A percentile compares a stretch with the other conserved stretches of the same genome.
Evolutionary conservation across 345 rosid species (phyloP).

Genomic region (Hibiscus mutabilis): DNA sequence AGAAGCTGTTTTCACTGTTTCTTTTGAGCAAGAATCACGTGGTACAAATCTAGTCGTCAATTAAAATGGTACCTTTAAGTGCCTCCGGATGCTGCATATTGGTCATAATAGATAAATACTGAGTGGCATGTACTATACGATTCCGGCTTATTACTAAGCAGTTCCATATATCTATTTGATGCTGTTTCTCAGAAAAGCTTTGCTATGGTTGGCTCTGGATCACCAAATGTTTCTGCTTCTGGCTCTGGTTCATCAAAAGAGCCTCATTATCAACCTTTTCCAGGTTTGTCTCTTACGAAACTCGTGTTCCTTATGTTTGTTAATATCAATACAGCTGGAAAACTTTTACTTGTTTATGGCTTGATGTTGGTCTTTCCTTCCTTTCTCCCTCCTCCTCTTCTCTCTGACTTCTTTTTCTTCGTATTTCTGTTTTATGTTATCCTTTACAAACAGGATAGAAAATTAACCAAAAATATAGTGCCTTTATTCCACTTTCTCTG

Average conservation of each 20-base stretch:
- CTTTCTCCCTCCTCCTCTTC: neutral
- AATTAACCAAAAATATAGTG: neutral
- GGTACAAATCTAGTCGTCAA: slow-evolving; percentile 4
- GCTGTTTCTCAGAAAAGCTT: slow-evolving; percentile 26
- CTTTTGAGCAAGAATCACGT: neutral
- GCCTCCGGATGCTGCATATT: neutral
- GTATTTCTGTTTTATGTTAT: neutral
- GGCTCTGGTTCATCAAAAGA: slow-evolving; percentile 41
- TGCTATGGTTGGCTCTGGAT: slow-evolving; percentile 25
- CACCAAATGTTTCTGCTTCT: slow-evolving; percentile 30
- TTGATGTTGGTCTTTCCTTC: neutral
- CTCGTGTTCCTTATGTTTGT: neutral
- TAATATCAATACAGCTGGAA: neutral
- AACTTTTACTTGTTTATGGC: neutral
- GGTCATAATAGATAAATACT: neutral
- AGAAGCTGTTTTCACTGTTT: neutral
- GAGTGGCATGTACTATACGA: neutral
- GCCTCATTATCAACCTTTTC: slow-evolving; percentile 28
- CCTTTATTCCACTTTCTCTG: neutral
- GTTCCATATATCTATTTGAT: neutral
- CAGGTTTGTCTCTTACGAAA: slow-evolving; percentile 41
- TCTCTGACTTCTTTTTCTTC: neutral
- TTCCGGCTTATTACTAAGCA: neutral
- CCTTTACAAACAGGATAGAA: neutral
- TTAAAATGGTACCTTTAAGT: neutral